Evolutionary conservation across 441 rosid species (phyloP), one percentile per base, ranked within the genome.

Genomic region (Adansonia rubrostipa): DNA sequence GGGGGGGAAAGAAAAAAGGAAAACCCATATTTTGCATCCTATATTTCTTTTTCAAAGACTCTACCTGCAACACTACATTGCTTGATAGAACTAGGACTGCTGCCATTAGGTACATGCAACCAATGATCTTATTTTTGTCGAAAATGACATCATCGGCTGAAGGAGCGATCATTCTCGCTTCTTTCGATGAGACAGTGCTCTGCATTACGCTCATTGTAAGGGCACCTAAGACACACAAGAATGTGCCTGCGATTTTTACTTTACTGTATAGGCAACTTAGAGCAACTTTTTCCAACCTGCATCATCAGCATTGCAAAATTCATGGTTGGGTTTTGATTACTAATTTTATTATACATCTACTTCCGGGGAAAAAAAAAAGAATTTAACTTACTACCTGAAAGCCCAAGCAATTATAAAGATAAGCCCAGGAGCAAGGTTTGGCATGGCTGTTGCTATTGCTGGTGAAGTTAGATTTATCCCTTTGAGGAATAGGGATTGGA

Each of bases 361-460:
- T 68, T 48, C 7, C 50, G 5, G 4, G 9, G 4, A 7, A 15
- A 9, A 1, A 17, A 76, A 13, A 11, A 15, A 1, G 24, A 53
- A 54, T 0, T 5, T 3, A 56, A 72, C 68, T 36, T 44, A 19
- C 40, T 82, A 91, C 98, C 93, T 82, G 40, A 82, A 81, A 57
- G 79, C 70, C 94, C 98, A 93, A n/a, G 98, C 95, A 50, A 96
- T 93, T 51, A 87, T 71, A 79, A 96, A 96, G 76, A 91, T 90
- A 15, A 96, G 88, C 61, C 91, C 97, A 0, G 97, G 97, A 84
- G 94, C 92, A 22, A 93, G 92, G 83, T 96, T 96, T 6, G 94
- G 99, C 99, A 96, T 96, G 44, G 99, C 94, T 51, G 97, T 96
- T 70, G 97, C 98, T 82, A 91, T 74, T 58, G 96, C 92, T 54